Evolutionary conservation across 495 filamentous ascomycete species (phyloP).

Genomic region (Neurospora sp.): DNA sequence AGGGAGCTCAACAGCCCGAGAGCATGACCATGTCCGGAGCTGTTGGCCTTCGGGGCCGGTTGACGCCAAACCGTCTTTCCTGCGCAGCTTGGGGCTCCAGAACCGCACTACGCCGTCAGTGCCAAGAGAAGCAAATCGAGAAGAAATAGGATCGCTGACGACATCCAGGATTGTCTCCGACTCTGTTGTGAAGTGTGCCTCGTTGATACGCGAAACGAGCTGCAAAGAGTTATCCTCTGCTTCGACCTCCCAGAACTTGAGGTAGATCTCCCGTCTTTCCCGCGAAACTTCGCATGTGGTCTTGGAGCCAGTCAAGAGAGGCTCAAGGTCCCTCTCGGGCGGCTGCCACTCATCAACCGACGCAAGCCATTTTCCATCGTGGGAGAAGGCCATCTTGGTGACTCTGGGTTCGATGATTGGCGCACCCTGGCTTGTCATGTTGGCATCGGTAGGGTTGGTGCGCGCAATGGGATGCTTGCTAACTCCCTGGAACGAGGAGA

Average conservation of each 20-base stretch:
- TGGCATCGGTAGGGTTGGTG: conserved; percentile 75
- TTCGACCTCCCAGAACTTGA: conserved; percentile 87
- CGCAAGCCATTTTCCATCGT: conserved; percentile 82
- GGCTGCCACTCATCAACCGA: conserved; percentile 87
- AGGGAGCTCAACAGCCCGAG: conserved; percentile 46
- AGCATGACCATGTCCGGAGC: conserved; percentile 64
- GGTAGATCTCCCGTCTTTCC: conserved; percentile 58
- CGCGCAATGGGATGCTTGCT: conserved; percentile 78
- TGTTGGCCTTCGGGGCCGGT: conserved; percentile 41
- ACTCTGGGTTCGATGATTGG: conserved; percentile 65
- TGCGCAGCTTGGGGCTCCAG: conserved; percentile 62
- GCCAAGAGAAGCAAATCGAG: conserved; percentile 75
- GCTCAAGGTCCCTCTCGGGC: conserved; percentile 49
- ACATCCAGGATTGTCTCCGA: conserved; percentile 59
- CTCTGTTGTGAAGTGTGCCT: conserved; percentile 54
- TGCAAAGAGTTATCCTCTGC: conserved; percentile 53
- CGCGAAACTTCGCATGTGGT: conserved; percentile 26
- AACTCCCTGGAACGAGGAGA: conserved; percentile 59
- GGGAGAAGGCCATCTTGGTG: conserved; percentile 57
- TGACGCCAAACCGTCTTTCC: conserved; percentile 50
- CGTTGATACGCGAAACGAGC: conserved; percentile 70
- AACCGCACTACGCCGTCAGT: conserved; percentile 64
- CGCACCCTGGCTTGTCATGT: conserved; percentile 56
- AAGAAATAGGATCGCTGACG: conserved; percentile 49
- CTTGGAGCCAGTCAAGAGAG: conserved; percentile 29